A percentile compares a stretch with the other conserved stretches of the same genome.
Evolutionary conservation across 148 eudicot species (phyloP).

Genomic region (Vaccinium darrowii): DNA sequence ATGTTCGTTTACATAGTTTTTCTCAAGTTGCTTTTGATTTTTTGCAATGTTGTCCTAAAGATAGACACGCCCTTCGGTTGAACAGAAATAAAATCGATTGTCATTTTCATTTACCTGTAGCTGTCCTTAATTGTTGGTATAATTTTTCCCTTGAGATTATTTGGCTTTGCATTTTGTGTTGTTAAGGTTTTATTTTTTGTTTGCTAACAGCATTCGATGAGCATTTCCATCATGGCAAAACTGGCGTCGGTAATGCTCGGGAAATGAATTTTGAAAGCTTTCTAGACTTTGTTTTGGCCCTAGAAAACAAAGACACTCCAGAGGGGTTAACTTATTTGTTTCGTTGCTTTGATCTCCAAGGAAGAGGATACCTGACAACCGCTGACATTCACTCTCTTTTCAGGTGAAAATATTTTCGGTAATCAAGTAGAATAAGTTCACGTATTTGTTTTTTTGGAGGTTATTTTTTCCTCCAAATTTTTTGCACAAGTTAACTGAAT

Average conservation of each 20-base stretch:
- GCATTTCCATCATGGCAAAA: conserved; percentile 89
- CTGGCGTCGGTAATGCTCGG: conserved; percentile 71
- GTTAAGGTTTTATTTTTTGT: not conserved
- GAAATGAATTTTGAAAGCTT: conserved; percentile 97
- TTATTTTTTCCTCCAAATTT: not conserved
- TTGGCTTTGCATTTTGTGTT: not conserved
- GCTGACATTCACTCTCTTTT: conserved; percentile 95
- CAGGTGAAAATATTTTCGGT: conserved; percentile 43
- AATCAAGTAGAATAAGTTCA: too few species aligned
- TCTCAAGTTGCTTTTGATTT: not conserved
- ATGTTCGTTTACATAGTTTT: not conserved
- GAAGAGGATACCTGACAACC: conserved; percentile 78
- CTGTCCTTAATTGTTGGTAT: not conserved
- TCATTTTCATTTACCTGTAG: not conserved
- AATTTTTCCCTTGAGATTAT: not conserved
- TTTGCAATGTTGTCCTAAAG: not conserved
- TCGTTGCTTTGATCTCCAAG: conserved; percentile 85
- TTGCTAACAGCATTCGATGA: conserved; percentile 75
- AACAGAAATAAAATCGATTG: not conserved
- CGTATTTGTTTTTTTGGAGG: not conserved
- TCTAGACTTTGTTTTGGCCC: conserved; percentile 90
- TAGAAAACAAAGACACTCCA: conserved; percentile 95
- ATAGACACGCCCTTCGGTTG: not conserved
- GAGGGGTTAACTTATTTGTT: conserved; percentile 86
- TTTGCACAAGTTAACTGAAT: not conserved